A percentile compares a stretch with the other conserved stretches of the same genome.
Evolutionary conservation across 1,284 basidiomycete species (phyloP).

Genomic region (Boletus holoroseus): DNA sequence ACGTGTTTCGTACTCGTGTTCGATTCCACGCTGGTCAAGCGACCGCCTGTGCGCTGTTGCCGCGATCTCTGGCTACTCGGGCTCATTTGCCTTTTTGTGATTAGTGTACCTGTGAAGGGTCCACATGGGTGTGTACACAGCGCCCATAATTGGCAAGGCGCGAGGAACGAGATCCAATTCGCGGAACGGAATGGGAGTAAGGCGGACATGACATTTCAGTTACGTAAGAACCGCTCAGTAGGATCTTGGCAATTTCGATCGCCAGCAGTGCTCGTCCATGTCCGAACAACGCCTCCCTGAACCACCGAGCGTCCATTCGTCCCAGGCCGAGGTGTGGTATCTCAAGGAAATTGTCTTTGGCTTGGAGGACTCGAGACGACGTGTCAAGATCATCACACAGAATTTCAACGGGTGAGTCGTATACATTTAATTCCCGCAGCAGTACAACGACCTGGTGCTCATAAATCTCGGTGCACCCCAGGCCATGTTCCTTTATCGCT

Average conservation of each 20-base stretch:
- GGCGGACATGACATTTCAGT: background rate
- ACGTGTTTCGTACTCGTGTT: background rate
- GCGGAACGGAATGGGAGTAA: background rate
- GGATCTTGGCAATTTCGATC: background rate
- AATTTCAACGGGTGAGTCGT: slow-evolving; percentile 67
- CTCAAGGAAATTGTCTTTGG: slow-evolving; percentile 65
- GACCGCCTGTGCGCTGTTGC: background rate
- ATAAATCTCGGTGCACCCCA: too few species aligned
- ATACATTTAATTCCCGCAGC: background rate
- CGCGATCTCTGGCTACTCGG: too few species aligned
- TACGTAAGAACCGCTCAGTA: background rate
- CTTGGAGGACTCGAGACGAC: slow-evolving; percentile 33
- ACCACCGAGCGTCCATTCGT: slow-evolving; percentile 28
- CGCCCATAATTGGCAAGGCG: background rate
- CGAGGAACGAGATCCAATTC: background rate
- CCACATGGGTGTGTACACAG: background rate
- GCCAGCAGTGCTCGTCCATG: slow-evolving; percentile 13
- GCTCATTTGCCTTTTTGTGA: background rate
- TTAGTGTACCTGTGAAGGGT: background rate
- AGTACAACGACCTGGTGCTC: background rate
- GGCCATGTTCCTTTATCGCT: slow-evolving; percentile 87
- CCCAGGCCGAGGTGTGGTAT: slow-evolving; percentile 68
- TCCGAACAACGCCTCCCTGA: slow-evolving; percentile 15
- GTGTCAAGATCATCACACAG: slow-evolving; percentile 70
- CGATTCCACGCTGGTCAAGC: background rate